phyloP scores from a whole-genome alignment of 495 filamentous ascomycete genomes.

The Aspergillus panamensis region DNA sequence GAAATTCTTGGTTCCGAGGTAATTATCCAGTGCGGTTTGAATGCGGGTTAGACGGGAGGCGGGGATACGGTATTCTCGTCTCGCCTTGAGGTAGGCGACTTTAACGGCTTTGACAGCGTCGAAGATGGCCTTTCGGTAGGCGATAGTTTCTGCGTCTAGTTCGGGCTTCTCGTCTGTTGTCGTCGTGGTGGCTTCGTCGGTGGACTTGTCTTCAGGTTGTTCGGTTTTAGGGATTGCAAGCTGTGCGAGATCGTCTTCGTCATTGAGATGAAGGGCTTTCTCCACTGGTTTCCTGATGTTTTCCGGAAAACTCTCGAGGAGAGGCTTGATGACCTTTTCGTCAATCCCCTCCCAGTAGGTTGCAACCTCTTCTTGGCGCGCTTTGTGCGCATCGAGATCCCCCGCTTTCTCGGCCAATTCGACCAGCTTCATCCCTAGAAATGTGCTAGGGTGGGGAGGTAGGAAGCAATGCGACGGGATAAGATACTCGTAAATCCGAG shows the following conservation, averaged over 20 bases:
- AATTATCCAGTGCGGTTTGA: conserved; percentile 64
- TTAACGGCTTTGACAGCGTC: conserved; percentile 71
- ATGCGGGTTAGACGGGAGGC: conserved; percentile 65
- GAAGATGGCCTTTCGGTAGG: conserved; percentile 43
- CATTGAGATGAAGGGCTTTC: conserved; percentile 35
- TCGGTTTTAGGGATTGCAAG: conserved; percentile 13
- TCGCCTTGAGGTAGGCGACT: conserved; percentile 69
- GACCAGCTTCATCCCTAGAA: conserved; percentile 71
- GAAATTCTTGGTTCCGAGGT: conserved; percentile 80
- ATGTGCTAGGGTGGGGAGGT: conserved; percentile 85
- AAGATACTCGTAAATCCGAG: conserved; percentile 92
- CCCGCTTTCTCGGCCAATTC: conserved; percentile 68
- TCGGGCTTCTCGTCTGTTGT: conserved; percentile 9
- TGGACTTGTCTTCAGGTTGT: conserved; percentile 3
- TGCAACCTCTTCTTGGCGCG: conserved; percentile 70
- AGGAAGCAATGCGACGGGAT: conserved; percentile 88
- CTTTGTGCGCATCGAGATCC: conserved; percentile 61
- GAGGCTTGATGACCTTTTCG: conserved; percentile 68
- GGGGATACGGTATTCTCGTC: conserved; percentile 76
- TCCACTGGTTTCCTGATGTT: conserved; percentile 39
- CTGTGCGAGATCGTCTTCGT: conserved; percentile 17
- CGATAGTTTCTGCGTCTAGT: conserved; percentile 8
- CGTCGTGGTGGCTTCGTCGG: background rate
- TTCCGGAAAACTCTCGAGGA: conserved; percentile 56
- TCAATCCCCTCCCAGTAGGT: conserved; percentile 79